phyloP scores from a whole-genome alignment of 345 rosid species.

The Eucalyptus erythrocorys region DNA sequence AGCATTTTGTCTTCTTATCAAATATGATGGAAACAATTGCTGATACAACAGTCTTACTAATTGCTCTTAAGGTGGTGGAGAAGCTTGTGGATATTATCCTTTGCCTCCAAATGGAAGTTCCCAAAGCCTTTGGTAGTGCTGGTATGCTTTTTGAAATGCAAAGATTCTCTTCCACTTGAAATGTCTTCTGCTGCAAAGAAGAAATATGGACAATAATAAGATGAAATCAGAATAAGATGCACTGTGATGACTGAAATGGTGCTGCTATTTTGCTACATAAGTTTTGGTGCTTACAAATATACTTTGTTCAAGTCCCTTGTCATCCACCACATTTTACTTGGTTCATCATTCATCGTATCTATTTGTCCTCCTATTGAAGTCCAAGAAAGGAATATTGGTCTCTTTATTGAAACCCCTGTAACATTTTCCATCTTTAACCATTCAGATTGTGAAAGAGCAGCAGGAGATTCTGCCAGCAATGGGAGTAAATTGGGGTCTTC shows the following conservation, averaged over 20 bases:
- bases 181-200: not conserved
- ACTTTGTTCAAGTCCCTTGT: not conserved
- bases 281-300: not conserved
- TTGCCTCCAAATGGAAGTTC: constrained; percentile 88
- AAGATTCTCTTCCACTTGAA: not conserved
- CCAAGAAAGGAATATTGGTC: not conserved
- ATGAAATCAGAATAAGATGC: not conserved
- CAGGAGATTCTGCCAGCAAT: not conserved
- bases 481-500: constrained; percentile 29
- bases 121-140: constrained; percentile 69
- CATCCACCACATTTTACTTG: not conserved
- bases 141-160: constrained; percentile 32
- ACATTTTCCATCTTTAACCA: not conserved
- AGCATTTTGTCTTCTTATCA: not conserved
- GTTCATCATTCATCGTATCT: not conserved
- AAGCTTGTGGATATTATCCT: constrained; percentile 85
- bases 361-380: not conserved
- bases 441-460: constrained; percentile 46
- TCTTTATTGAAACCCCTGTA: not conserved
- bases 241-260: not conserved
- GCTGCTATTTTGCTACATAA: not conserved
- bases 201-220: not conserved
- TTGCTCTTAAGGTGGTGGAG: constrained; percentile 67
- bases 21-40: not conserved
- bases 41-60: not conserved